Conservation (phyloP, 1,284 basidiomycete genomes). For the Rhodofomes roseus region DNA sequence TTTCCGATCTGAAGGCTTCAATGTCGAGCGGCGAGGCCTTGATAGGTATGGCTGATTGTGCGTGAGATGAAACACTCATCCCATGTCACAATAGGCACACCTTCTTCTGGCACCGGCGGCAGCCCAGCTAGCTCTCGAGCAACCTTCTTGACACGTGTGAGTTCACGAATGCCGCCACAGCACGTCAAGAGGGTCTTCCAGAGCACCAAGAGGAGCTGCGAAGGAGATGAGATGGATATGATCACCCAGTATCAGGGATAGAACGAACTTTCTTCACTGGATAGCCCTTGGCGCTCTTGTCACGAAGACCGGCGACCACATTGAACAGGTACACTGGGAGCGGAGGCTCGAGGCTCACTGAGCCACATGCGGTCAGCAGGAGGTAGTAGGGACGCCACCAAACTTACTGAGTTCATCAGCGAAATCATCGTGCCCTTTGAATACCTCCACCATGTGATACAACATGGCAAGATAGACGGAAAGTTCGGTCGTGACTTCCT, state of each 20-base stretch:
- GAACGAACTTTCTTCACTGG: slow-evolving; percentile 86
- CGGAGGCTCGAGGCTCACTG: slow-evolving; percentile 94
- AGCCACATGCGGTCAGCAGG: slow-evolving; percentile 9
- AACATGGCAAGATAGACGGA: slow-evolving; percentile 90
- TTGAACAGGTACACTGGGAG: slow-evolving; percentile 91
- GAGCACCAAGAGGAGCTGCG: slow-evolving; percentile 84
- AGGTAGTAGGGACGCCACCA: slow-evolving; percentile 9
- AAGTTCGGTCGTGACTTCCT: slow-evolving; percentile 87
- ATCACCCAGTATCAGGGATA: not conserved
- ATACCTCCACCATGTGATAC: slow-evolving; percentile 91
- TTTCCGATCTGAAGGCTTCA: slow-evolving; percentile 83
- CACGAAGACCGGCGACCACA: slow-evolving; percentile 84
- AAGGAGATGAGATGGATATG: slow-evolving; percentile 11
- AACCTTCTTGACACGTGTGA: slow-evolving; percentile 79
- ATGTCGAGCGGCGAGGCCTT: slow-evolving; percentile 90
- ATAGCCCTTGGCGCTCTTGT: slow-evolving; percentile 93
- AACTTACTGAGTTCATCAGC: slow-evolving; percentile 91
- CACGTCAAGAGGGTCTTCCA: slow-evolving; percentile 96
- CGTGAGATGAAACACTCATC: slow-evolving; percentile 1
- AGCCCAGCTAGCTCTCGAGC: slow-evolving; percentile 82
- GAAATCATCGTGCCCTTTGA: slow-evolving; percentile 89
- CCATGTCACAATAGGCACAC: slow-evolving; percentile 30
- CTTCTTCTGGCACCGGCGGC: slow-evolving; percentile 58
- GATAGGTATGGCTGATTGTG: slow-evolving; percentile 45
- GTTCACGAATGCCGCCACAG: slow-evolving; percentile 89